Percentiles rank a stretch among this genome's conserved stretches.
These are phyloP conservation scores for Termitomyces heimii DNA, from an alignment of 768 basidiomycete genomes.

Conservation along the genomic window DNA sequence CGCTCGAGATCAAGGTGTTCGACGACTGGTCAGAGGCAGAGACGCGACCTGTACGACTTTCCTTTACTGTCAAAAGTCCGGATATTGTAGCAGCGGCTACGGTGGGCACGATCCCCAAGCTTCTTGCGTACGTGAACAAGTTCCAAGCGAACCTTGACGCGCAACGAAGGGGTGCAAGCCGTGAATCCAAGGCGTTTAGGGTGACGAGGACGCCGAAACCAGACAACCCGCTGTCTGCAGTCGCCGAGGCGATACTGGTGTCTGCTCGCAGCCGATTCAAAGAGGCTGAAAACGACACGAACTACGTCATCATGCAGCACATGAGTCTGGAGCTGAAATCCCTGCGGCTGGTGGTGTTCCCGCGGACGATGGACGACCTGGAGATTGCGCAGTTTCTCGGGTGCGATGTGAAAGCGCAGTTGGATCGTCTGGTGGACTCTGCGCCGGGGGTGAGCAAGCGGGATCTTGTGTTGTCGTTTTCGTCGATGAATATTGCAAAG, in stretches of 20 bases:
- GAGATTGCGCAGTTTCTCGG: slow-evolving; percentile 76
- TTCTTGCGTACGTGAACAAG: slow-evolving; percentile 68
- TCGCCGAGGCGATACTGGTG: slow-evolving; percentile 80
- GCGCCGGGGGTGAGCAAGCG: slow-evolving; percentile 47
- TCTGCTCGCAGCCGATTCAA: slow-evolving; percentile 69
- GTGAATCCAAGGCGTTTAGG: slow-evolving; percentile 75
- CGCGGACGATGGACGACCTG: slow-evolving; percentile 69
- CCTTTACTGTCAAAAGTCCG: slow-evolving; percentile 70
- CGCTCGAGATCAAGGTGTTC: slow-evolving; percentile 63
- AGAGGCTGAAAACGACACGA: slow-evolving; percentile 55
- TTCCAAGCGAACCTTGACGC: slow-evolving; percentile 67
- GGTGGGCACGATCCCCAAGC: slow-evolving; percentile 70
- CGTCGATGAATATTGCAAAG: slow-evolving; percentile 71
- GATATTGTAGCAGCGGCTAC: slow-evolving; percentile 64
- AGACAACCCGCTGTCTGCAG: slow-evolving; percentile 75
- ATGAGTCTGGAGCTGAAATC: slow-evolving; percentile 64
- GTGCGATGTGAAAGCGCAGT: slow-evolving; percentile 58
- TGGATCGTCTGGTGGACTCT: slow-evolving; percentile 57
- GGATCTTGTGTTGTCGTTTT: slow-evolving; percentile 67
- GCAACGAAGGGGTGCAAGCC: slow-evolving; percentile 71
- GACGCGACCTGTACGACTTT: slow-evolving; percentile 54
- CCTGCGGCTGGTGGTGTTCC: slow-evolving; percentile 70
- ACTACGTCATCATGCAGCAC: slow-evolving; percentile 62
- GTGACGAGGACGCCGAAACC: slow-evolving; percentile 67
- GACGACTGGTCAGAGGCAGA: slow-evolving; percentile 76